Base-by-base conservation (phyloP, 208 protist species). In the Acanthamoeba lugdunensis region DNA sequence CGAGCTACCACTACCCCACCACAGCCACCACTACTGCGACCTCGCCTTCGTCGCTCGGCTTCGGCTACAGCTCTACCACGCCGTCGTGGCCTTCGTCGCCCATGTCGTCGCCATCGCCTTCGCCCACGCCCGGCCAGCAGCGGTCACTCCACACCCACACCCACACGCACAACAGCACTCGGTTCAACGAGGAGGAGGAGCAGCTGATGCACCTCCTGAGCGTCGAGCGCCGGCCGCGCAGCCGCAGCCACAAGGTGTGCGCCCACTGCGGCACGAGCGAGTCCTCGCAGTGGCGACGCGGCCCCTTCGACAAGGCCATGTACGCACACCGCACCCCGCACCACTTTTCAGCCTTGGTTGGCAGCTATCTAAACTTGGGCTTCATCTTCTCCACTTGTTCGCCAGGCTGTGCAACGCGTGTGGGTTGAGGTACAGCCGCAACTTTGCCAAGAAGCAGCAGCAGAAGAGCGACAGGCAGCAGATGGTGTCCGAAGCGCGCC, bases 241-340 rank as follows among this genome's bases (percentile, higher is more conserved):
- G 13, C 16, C 52, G 52, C 52, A 56, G 16, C 4, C 52, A 56
- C 52, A 77, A 77, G 69, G 9, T 21, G n/a, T 77, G 69, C 69
- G n/a, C 28, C 37, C 69, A 77, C n/a, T 77, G 69, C n/a, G 69
- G 69, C n/a, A 48, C 33, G 21, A 77, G 2, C 18, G 69, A 77
- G 69, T 77, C 69, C 28, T 77, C 69, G 28, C 69, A 77, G 69
- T 77, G 69, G 69, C 69, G 69, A 8, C 13, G 37, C 6, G 69
- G 69, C 37, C 69, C 69, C 8, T 65, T 65, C 25, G 37, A 48
- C n/a, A 77, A 77, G 69, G 69, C 69, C 69, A 77, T 30, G 69
- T 77, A 77, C 69, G 33, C n/a, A 41, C 37, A 41, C 67, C 58
- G 14, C 25, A 65, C 28, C 37, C 69, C 4, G 2, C 37, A 77